phyloP scores from a whole-genome alignment of 2,329 filamentous ascomycete genomes.

The Diaporthe velutina region DNA sequence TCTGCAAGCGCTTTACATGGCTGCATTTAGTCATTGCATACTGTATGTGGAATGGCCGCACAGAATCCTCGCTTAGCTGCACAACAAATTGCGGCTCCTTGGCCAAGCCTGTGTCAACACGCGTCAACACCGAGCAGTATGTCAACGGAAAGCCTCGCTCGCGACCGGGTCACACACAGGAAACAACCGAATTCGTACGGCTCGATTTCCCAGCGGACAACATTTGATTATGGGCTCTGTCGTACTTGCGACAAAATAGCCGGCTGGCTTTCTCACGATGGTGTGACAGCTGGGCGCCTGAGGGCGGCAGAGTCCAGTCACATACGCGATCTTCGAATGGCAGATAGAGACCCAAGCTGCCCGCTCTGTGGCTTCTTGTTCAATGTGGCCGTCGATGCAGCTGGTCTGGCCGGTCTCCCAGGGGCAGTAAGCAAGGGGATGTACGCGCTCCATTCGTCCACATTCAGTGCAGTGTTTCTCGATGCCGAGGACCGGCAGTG shows the following conservation, averaged over 20 bases:
- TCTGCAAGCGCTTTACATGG: background rate
- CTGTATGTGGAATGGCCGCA: background rate
- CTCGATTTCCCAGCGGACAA: background rate
- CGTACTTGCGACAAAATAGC: conserved; percentile 3
- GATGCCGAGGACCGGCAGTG: conserved; percentile 12
- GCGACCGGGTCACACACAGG: background rate
- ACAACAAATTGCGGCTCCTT: background rate
- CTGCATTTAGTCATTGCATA: background rate
- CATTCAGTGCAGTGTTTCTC: conserved; percentile 26
- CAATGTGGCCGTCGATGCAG: background rate
- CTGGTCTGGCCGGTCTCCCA: background rate
- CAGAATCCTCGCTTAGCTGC: background rate
- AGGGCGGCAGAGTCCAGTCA: background rate
- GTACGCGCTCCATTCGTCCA: conserved; percentile 24
- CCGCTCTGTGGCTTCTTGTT: conserved; percentile 8
- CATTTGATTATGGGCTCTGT: background rate
- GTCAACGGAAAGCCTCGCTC: background rate
- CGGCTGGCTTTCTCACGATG: background rate
- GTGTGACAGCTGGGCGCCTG: background rate
- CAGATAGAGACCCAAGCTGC: background rate
- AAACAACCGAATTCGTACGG: background rate
- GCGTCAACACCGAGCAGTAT: background rate
- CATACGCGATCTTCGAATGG: conserved; percentile 17
- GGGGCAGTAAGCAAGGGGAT: background rate
- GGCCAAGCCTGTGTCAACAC: background rate